Evolutionary conservation across 73 alveolate genomes (phyloP).

Genomic region (Blepharisma japonicum): DNA sequence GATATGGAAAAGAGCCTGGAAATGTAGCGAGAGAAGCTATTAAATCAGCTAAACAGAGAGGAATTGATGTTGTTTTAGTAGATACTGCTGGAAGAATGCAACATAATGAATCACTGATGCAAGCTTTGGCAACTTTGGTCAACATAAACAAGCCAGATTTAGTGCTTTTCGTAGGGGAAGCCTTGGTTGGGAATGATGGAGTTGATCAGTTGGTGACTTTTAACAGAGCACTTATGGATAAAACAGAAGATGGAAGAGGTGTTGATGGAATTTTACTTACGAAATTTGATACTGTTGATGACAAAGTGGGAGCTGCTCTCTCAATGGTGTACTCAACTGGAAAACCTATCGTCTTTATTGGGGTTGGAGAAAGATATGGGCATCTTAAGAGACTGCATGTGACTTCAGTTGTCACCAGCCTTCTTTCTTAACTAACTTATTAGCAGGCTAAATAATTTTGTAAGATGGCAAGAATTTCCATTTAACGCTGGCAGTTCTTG

Average conservation of each 20-base stretch:
- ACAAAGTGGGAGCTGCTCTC: conserved; percentile 99
- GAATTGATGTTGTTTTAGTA: conserved; percentile 97
- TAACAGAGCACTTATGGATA: conserved; percentile 92
- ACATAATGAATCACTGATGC: conserved; percentile 99
- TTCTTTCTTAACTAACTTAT: conserved; percentile 60
- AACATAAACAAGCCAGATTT: conserved; percentile 97
- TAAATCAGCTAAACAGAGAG: conserved; percentile 80
- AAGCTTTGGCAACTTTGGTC: conserved; percentile 94
- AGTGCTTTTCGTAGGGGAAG: conserved; percentile 98
- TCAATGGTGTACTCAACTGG: conserved; percentile 99
- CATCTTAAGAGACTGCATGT: conserved; percentile 91
- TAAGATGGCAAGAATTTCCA: too few species aligned
- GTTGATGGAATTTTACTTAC: conserved; percentile 99
- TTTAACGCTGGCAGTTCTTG: too few species aligned
- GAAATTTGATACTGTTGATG: conserved; percentile 99
- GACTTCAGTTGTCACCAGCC: conserved; percentile 76
- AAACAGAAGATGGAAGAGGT: conserved; percentile 87
- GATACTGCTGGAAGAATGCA: conserved; percentile 99
- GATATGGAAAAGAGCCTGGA: conserved; percentile 97
- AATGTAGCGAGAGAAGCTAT: conserved; percentile 92
- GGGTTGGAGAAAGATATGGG: conserved; percentile 98
- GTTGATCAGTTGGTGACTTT: conserved; percentile 90
- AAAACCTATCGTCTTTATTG: conserved; percentile 99
- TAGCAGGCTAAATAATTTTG: too few species aligned
- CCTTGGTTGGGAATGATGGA: conserved; percentile 99